phyloP scores from a whole-genome alignment of 139 green algal species.

The Nannochloris sp. region DNA sequence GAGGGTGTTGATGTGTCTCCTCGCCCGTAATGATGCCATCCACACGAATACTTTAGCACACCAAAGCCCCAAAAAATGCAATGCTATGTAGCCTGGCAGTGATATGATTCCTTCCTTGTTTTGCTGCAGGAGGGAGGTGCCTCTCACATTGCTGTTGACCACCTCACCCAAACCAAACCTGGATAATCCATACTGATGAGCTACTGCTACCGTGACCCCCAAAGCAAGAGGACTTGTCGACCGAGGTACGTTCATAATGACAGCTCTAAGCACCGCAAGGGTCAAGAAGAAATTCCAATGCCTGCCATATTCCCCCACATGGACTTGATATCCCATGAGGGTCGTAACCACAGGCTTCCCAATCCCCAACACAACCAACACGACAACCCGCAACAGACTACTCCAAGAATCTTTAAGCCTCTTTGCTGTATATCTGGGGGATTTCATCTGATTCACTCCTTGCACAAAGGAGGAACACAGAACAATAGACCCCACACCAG shows the following conservation, averaged over 20 bases:
- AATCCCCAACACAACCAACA: constrained; percentile 15
- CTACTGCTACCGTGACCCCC: constrained; percentile 7
- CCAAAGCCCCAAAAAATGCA: constrained; percentile 42
- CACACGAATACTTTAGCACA: constrained; percentile 2
- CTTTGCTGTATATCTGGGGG: constrained; percentile 1
- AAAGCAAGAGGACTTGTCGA: constrained; percentile 12
- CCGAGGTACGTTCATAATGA: constrained; percentile 19
- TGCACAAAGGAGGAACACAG: constrained; percentile 38
- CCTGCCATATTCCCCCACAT: constrained; percentile 80
- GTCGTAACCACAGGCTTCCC: constrained; percentile 34
- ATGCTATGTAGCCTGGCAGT: constrained; percentile 57
- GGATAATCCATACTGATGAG: constrained; percentile 41
- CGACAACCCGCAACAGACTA: neutral
- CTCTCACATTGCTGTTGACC: constrained; percentile 30
- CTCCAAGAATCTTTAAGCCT: neutral
- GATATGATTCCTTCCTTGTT: constrained; percentile 84
- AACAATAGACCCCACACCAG: constrained; percentile 77
- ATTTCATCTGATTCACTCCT: constrained; percentile 6
- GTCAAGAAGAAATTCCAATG: constrained; percentile 98
- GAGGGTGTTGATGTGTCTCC: neutral
- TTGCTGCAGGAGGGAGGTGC: constrained; percentile 23
- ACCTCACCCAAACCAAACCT: constrained; percentile 24
- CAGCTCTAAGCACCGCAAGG: constrained; percentile 53
- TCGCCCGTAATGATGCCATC: neutral
- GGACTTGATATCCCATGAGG: constrained; percentile 59